Conservation (phyloP, 495 filamentous ascomycete genomes). For the Tricharina praecox region DNA sequence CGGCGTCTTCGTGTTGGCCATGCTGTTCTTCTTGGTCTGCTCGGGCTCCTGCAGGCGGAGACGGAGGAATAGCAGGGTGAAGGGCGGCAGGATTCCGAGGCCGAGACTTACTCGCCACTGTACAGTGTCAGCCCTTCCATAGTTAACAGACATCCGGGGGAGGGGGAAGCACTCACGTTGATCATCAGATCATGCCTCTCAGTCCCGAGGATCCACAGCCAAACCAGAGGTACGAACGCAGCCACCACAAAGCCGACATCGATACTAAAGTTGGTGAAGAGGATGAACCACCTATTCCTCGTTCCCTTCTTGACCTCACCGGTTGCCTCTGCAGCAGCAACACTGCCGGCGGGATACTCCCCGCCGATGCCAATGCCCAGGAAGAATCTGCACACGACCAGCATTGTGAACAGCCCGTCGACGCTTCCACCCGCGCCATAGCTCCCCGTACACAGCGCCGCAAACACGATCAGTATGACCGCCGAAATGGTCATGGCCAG, state of each 20-base stretch:
- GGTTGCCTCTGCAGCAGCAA: constrained; percentile 66
- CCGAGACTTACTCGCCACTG: constrained; percentile 37
- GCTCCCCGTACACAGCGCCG: constrained; percentile 59
- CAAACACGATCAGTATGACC: constrained; percentile 62
- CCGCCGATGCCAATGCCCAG: constrained; percentile 44
- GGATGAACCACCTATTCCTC: constrained; percentile 76
- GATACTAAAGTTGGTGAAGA: constrained; percentile 84
- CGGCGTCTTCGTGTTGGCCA: constrained; percentile 38
- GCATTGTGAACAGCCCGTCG: constrained; percentile 55
- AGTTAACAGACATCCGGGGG: neutral
- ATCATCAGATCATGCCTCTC: neutral
- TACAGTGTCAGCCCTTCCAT: neutral
- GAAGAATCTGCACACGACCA: constrained; percentile 23
- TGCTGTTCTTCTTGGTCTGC: constrained; percentile 48
- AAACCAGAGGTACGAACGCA: constrained; percentile 1
- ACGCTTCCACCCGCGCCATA: constrained; percentile 50
- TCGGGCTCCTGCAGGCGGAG: constrained; percentile 66
- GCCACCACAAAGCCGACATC: constrained; percentile 27
- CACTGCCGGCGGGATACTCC: constrained; percentile 80
- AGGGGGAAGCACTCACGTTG: neutral
- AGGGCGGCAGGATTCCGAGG: constrained; percentile 61
- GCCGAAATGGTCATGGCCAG: constrained; percentile 68
- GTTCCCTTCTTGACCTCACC: constrained; percentile 66
- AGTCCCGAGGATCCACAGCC: neutral
- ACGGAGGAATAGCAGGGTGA: constrained; percentile 57